phyloP scores from a whole-genome alignment of 2,329 filamentous ascomycete species.

The Beauveria caledonica region DNA sequence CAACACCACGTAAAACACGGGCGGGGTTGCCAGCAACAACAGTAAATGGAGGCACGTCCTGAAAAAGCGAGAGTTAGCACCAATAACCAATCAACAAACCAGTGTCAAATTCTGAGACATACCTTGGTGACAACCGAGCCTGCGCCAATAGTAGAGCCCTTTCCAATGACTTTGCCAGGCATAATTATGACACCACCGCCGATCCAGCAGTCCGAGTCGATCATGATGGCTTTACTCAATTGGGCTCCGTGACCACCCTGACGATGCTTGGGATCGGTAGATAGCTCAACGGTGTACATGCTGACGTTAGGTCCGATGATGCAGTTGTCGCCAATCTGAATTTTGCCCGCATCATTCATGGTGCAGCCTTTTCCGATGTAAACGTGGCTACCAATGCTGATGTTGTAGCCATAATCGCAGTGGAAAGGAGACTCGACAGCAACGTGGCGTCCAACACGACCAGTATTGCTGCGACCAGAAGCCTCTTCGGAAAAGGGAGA shows the following conservation, averaged over 20 bases:
- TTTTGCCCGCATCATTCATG: constrained; percentile 77
- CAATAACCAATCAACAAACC: constrained; percentile 2
- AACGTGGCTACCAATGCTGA: constrained; percentile 77
- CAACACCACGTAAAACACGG: constrained; percentile 40
- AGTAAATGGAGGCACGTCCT: constrained; percentile 60
- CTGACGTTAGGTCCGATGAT: constrained; percentile 79
- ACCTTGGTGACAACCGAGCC: constrained; percentile 79
- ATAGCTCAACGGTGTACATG: constrained; percentile 68
- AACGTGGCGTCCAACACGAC: constrained; percentile 63
- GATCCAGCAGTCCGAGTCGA: constrained; percentile 81
- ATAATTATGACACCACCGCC: constrained; percentile 70
- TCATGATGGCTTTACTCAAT: constrained; percentile 61
- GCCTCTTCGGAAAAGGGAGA: constrained; percentile 45
- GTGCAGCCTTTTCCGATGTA: constrained; percentile 76
- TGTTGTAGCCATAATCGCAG: constrained; percentile 95
- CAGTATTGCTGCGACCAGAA: constrained; percentile 45
- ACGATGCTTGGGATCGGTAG: constrained; percentile 63
- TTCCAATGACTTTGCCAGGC: constrained; percentile 71
- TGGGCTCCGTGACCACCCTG: constrained; percentile 67
- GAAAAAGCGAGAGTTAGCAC: background rate
- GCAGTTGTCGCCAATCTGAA: constrained; percentile 71
- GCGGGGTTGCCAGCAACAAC: constrained; percentile 65
- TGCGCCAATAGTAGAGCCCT: constrained; percentile 71
- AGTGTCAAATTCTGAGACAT: constrained; percentile 18
- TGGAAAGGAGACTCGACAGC: constrained; percentile 81